Base-by-base conservation (phyloP, 1,284 basidiomycete genomes). In the Rhizoctonia solani region DNA sequence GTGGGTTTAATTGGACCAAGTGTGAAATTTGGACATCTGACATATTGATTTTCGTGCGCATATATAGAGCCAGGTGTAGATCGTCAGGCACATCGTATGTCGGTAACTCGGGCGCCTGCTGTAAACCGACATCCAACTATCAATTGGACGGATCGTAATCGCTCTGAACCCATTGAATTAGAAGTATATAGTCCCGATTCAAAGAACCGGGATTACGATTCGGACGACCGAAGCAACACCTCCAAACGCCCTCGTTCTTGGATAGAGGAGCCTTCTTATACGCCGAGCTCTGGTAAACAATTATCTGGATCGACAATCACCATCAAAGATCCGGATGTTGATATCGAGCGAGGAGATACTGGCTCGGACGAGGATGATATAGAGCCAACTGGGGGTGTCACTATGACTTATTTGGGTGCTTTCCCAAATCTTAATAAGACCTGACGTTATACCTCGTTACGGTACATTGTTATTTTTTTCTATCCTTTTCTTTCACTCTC, bases 371-470 rank as follows among this genome's bases (percentile, higher is more conserved):
- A 39, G 37, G 54, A 47, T 4, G 49, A 52, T 8, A 11, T 13
- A 52, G 49, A 59, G 23, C 13, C 41, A 4, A 42, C 23, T 3
- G 55, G 55, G 6, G 55, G 55, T 14, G 42, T 59, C 5, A 47
- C 41, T 32, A 9, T 59, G 4, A 46, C 55, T 25, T 59, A 59
- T 29, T 25, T 59, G 21, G 55, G 55, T 9, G 25, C 55, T 29
- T 47, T 59, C 42, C 55, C 55, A 2, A 52, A 52, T 19, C 49
- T 4, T 52, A 9, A n/a, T n/a, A n/a, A n/a, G n/a, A n/a, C n/a
- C n/a, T n/a, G n/a, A n/a, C n/a, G n/a, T n/a, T n/a, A n/a, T 19
- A 8, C 44, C 21, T 23, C 13, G 21, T 37, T 19, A 11, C 34
- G 19, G 8, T 37, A 19, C 54, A 27, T 13, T 56, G 25, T 19